Base-by-base conservation (phyloP, 2,329 filamentous ascomycete species). In the Ilyonectria robusta region DNA sequence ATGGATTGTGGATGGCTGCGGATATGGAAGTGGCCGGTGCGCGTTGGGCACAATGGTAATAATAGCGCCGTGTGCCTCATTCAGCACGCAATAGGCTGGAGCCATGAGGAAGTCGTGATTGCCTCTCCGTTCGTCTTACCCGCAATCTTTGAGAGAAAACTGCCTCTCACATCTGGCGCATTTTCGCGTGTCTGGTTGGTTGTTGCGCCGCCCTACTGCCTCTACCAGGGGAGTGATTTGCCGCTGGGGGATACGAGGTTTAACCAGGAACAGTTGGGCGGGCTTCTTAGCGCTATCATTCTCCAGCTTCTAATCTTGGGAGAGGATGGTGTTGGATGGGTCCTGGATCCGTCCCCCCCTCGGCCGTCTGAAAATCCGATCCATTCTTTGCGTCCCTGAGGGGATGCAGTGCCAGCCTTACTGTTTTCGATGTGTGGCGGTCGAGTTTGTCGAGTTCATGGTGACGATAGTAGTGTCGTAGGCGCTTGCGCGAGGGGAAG, bases 241-340 rank as follows among this genome's bases (percentile, higher is more conserved):
- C 48, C 56, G 47, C 51, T 40, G 50, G 29, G 29, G 44, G 57
- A 57, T 57, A 61, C 51, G 63, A 61, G 57, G 42, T 33, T 50
- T 35, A 64, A 42, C 63, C 58, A 35, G 57, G 56, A 35, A 54
- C 37, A 61, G 50, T 47, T n/a, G 40, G 59, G 19, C 40, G 42
- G 33, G 26, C 51, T 21, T 46, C 4, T 55, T 65, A 65, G 57
- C 62, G 57, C 51, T 57, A 65, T 65, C 50, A 48, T 53, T 29
- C 56, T 65, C 57, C 62, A 56, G 51, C 62, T 65, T 61, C 58
- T 61, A 65, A 61, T 57, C 51, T 61, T 61, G 58, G 58, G 59
- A 47, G 10, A 9, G 42, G 17, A 29, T 26, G 26, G 26, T 26
- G 26, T 26, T 19, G 57, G 44, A 47, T 56, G 31, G 44, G 44